A percentile compares a stretch with the other conserved stretches of the same genome.
phyloP scores from a whole-genome alignment of 345 rosid genomes.

The Lepidium aucheri region DNA sequence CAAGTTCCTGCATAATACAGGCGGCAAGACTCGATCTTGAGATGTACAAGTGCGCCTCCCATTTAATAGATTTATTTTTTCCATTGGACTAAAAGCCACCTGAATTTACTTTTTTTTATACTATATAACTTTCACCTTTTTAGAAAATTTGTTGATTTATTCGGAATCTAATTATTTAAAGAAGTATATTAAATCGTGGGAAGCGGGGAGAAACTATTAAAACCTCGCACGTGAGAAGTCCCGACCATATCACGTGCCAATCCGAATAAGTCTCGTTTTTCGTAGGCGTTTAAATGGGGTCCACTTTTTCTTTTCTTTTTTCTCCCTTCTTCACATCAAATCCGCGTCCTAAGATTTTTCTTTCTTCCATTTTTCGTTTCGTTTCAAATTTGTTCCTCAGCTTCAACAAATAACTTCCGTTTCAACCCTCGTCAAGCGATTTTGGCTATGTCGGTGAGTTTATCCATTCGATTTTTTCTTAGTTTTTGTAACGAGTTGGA shows the following conservation, averaged over 20 bases:
- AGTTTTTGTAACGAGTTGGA: background rate
- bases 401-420: background rate
- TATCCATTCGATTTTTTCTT: background rate
- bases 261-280: conserved; percentile 20
- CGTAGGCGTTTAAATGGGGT: conserved; percentile 7
- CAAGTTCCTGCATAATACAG: too few species aligned
- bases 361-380: background rate
- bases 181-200: background rate
- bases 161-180: background rate
- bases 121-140: too few species aligned
- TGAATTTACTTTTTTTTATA: too few species aligned
- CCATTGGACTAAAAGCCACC: too few species aligned
- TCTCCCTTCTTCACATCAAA: conserved; percentile 1
- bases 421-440: conserved; percentile 4
- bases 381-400: background rate
- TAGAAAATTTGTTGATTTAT: background rate
- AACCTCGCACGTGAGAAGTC: conserved; percentile 18
- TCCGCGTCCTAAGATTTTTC: conserved; percentile 11
- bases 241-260: conserved; percentile 23
- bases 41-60: too few species aligned
- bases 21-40: too few species aligned
- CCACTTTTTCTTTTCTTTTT: background rate
- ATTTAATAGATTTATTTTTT: too few species aligned
- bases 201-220: background rate
- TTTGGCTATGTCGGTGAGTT: conserved; percentile 24